Evolutionary conservation across 2,329 filamentous ascomycete species (phyloP).

Genomic region (Ophiostoma montium): DNA sequence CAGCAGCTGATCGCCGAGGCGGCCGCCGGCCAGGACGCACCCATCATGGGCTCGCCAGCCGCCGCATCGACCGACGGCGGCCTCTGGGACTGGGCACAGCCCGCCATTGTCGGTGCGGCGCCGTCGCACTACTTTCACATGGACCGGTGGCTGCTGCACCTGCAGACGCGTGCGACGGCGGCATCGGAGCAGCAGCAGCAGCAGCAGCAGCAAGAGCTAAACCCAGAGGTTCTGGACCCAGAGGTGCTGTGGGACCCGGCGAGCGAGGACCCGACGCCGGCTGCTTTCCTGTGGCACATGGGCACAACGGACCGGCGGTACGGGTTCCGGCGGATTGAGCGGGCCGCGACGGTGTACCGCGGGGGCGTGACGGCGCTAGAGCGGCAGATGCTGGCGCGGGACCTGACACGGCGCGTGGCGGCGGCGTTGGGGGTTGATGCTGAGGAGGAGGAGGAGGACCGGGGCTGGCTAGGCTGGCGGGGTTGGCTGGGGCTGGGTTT

Average conservation of each 20-base stretch:
- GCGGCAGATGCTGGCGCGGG: conserved; percentile 15
- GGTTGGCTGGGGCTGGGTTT: neutral
- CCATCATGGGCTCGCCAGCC: conserved; percentile 21
- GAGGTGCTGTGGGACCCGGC: conserved; percentile 17
- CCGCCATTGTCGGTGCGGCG: conserved; percentile 14
- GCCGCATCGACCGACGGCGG: conserved; percentile 10
- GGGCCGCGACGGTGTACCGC: conserved; percentile 19
- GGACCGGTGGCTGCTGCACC: conserved; percentile 32
- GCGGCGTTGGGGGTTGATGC: neutral
- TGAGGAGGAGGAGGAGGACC: neutral
- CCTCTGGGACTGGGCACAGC: conserved; percentile 24
- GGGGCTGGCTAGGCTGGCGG: neutral
- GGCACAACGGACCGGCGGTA: conserved; percentile 14
- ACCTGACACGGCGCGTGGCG: conserved; percentile 13
- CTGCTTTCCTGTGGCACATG: conserved; percentile 11
- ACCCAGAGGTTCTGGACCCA: conserved; percentile 10
- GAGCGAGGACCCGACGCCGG: conserved; percentile 16
- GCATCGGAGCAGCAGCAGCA: no score
- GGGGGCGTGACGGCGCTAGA: conserved; percentile 26
- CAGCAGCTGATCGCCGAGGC: conserved; percentile 29
- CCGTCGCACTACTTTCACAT: conserved; percentile 28
- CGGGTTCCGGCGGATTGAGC: conserved; percentile 12
- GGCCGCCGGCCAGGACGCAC: conserved; percentile 26
- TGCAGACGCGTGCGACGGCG: conserved; percentile 21
- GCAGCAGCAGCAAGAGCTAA: neutral